Evolutionary conservation across 257 asterid genomes (phyloP).

Genomic region (Anisodus tanguticus): DNA sequence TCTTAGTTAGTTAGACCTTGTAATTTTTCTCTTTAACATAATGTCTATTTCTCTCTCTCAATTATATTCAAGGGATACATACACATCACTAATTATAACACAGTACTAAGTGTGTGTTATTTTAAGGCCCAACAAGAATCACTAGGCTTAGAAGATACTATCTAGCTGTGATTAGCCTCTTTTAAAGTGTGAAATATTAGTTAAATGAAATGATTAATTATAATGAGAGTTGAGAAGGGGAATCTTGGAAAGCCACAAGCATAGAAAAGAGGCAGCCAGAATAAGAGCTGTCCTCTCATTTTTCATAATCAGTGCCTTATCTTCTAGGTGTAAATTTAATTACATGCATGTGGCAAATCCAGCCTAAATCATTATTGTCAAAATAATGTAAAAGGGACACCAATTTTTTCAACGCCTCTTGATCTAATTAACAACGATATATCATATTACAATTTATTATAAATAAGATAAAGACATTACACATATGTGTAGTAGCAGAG

Average conservation of each 20-base stretch:
- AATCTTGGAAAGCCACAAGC: constrained; percentile 18
- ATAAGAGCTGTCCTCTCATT: constrained; percentile 12
- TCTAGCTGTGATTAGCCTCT: neutral
- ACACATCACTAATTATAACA: neutral
- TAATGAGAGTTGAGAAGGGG: neutral
- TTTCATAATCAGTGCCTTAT: neutral
- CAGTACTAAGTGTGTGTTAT: neutral
- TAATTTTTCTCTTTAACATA: neutral
- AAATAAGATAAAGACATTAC: neutral
- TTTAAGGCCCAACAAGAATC: neutral
- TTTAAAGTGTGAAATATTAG: neutral
- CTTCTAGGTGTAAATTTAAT: constrained; percentile 33
- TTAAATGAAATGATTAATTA: neutral
- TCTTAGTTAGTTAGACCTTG: neutral
- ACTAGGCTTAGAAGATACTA: neutral
- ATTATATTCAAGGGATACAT: neutral
- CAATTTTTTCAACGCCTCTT: neutral
- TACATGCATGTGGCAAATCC: constrained; percentile 39
- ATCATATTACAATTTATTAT: neutral
- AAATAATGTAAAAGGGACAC: constrained; percentile 1
- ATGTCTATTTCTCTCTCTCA: neutral
- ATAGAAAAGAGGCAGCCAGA: constrained; percentile 16
- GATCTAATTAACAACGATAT: neutral
- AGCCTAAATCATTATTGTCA: constrained; percentile 22
- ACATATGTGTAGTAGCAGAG: neutral